Evolutionary conservation across 495 filamentous ascomycete genomes (phyloP).

Genomic region (Penicillium manginii): DNA sequence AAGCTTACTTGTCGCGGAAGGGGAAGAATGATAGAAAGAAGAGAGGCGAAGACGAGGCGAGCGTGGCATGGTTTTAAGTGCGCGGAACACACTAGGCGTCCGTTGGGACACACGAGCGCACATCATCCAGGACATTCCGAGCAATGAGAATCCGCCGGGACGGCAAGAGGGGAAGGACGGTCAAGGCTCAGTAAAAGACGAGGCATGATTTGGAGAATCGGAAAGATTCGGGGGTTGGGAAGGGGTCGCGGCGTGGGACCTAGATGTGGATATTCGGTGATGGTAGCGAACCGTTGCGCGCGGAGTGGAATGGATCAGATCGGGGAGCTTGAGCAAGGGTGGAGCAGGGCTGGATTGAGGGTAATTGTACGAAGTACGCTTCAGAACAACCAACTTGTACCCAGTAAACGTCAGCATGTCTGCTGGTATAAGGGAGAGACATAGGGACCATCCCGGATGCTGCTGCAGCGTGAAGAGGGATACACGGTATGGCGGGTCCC

Average conservation of each 20-base stretch:
- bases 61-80: constrained; percentile 42
- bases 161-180: constrained; percentile 28
- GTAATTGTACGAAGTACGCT: too few species aligned
- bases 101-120: constrained; percentile 37
- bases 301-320: constrained; percentile 13
- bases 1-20: constrained; percentile 26
- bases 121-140: constrained; percentile 47
- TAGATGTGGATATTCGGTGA: constrained; percentile 43
- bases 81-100: constrained; percentile 35
- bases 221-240: constrained; percentile 44
- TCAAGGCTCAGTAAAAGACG: constrained; percentile 32
- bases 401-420: not conserved
- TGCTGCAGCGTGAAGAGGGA: not conserved
- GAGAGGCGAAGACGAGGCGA: constrained; percentile 29
- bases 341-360: not conserved
- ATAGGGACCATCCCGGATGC: not conserved
- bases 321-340: constrained; percentile 5
- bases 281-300: constrained; percentile 46
- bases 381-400: not conserved
- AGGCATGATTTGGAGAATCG: constrained; percentile 33
- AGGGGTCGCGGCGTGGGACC: constrained; percentile 32
- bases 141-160: constrained; percentile 38
- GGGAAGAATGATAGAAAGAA: constrained; percentile 28
- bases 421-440: not conserved
- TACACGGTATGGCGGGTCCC: constrained; percentile 15